Conservation (phyloP, 1,284 basidiomycete genomes). For the Melanopsichium pennsylvanicum region DNA sequence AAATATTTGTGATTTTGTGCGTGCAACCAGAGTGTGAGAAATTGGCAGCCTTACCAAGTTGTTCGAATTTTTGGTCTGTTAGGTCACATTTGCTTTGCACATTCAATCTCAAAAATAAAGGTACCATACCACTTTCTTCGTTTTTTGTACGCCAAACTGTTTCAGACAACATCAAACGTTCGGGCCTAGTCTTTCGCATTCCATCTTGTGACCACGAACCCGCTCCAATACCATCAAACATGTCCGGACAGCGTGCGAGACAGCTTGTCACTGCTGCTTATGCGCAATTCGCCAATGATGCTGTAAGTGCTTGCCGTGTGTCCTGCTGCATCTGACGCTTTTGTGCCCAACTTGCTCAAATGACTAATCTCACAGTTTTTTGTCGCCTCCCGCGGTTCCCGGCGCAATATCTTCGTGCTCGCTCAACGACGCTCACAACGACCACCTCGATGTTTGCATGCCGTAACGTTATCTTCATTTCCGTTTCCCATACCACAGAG, state of each 20-base stretch:
- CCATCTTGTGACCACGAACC: not conserved
- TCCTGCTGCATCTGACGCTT: not conserved
- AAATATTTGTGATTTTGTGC: too few relatives aligned
- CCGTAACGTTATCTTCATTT: not conserved
- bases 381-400: conserved; percentile 13
- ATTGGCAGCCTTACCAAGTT: too few relatives aligned
- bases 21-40: too few relatives aligned
- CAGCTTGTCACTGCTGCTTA: conserved; percentile 47
- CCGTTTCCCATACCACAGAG: conserved; percentile 23
- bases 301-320: conserved; percentile 20
- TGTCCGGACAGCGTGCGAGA: conserved; percentile 44
- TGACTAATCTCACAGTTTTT: conserved; percentile 33
- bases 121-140: too few relatives aligned
- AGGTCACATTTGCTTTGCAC: too few relatives aligned
- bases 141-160: too few relatives aligned
- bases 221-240: conserved; percentile 10
- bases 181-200: not conserved
- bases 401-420: not conserved
- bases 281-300: conserved; percentile 49
- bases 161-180: not conserved
- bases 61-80: too few relatives aligned
- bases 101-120: too few relatives aligned
- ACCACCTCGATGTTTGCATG: not conserved
- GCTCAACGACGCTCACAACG: not conserved
- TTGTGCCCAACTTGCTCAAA: conserved; percentile 28